Conservation (phyloP, 2,329 filamentous ascomycete genomes). For the Orbilia ellipsospora region DNA sequence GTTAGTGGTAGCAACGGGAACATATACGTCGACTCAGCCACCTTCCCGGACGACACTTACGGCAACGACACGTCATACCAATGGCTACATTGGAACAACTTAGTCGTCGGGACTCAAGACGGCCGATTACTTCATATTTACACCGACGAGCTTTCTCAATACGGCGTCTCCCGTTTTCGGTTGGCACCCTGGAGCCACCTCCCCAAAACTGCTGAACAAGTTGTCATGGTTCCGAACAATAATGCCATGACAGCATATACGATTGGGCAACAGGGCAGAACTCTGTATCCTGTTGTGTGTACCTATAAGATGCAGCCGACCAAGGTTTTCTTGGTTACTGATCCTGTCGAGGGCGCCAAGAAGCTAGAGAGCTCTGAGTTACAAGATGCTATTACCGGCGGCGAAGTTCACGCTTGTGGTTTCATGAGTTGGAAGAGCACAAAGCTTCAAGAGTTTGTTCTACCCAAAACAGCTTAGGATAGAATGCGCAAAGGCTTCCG, state of each 20-base stretch:
- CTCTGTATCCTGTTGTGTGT: constrained; percentile 39
- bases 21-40: constrained; percentile 40
- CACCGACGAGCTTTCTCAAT: constrained; percentile 25
- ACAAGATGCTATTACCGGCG: constrained; percentile 38
- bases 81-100: constrained; percentile 42
- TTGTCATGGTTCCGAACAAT: constrained; percentile 31
- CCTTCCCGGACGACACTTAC: constrained; percentile 3
- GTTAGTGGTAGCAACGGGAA: constrained; percentile 44
- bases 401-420: constrained; percentile 33
- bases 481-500: too few species aligned
- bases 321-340: constrained; percentile 32
- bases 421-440: constrained; percentile 39
- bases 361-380: constrained; percentile 26
- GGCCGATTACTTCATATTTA: constrained; percentile 43
- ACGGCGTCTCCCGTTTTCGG: constrained; percentile 36
- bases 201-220: constrained; percentile 29
- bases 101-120: constrained; percentile 36
- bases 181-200: constrained; percentile 33
- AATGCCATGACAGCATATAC: constrained; percentile 32
- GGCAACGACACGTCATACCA: constrained; percentile 46
- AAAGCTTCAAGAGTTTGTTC: background rate
- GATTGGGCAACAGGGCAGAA: constrained; percentile 15
- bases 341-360: constrained; percentile 36
- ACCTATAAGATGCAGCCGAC: constrained; percentile 40
- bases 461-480: background rate